Conservation (phyloP, 2,329 filamentous ascomycete genomes). For the Venturia nashicola region DNA sequence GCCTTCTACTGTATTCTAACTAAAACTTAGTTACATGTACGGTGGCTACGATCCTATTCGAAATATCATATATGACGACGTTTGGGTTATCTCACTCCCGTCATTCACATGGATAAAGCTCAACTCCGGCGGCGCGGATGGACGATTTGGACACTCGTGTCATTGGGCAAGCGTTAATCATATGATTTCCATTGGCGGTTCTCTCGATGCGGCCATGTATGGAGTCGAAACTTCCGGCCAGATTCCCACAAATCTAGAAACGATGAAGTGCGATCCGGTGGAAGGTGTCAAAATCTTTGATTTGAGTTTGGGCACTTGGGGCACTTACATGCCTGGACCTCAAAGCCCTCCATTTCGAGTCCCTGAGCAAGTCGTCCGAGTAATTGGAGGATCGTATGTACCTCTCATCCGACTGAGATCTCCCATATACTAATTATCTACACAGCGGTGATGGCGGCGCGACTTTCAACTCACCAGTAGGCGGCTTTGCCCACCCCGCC, state of each 20-base stretch:
- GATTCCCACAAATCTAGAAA: background rate
- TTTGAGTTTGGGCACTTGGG: background rate
- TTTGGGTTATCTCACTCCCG: conserved; percentile 33
- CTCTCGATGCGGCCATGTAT: conserved; percentile 2
- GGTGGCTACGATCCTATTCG: conserved; percentile 27
- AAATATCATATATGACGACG: conserved; percentile 27
- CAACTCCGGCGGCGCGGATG: conserved; percentile 21
- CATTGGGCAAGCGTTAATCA: conserved; percentile 25
- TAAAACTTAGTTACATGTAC: conserved; percentile 23
- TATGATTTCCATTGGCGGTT: conserved; percentile 31
- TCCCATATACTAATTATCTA: background rate
- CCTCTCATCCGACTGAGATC: background rate
- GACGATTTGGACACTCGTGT: conserved; percentile 30
- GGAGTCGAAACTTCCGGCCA: background rate
- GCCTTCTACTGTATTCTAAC: background rate
- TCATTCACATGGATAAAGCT: conserved; percentile 34
- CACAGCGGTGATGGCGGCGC: background rate
- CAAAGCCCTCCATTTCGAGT: background rate
- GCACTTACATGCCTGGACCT: background rate
- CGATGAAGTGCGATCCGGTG: background rate
- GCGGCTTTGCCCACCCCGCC: background rate
- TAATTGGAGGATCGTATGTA: background rate
- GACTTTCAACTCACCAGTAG: background rate
- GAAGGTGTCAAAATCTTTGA: background rate
- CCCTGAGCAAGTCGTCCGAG: background rate